Percentiles rank a stretch among this genome's conserved stretches.
Conservation (phyloP, 2,329 filamentous ascomycete genomes). For the Calonectria honghensis region DNA sequence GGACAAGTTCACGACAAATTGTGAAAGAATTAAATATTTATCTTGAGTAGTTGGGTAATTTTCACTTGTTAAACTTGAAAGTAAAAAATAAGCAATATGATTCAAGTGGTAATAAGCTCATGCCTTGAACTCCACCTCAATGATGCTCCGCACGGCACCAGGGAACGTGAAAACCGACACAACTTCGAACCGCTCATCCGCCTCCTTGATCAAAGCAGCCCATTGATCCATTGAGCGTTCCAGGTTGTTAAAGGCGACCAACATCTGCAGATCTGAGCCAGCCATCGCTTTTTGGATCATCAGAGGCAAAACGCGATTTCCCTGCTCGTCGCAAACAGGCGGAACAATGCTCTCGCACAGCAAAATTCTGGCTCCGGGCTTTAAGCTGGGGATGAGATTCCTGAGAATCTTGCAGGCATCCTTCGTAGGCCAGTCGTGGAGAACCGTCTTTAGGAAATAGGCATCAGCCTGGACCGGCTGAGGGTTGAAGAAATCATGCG, state of each 20-base stretch:
- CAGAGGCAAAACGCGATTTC: constrained; percentile 24
- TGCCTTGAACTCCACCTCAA: constrained; percentile 8
- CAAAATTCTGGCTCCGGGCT: constrained; percentile 6
- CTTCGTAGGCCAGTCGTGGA: constrained; percentile 74
- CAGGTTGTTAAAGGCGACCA: constrained; percentile 48
- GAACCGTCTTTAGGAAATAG: constrained; percentile 72
- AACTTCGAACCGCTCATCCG: constrained; percentile 12
- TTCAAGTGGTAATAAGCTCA: neutral
- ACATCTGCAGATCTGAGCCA: constrained; percentile 64
- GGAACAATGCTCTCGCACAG: constrained; percentile 56
- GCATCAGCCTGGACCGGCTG: constrained; percentile 66
- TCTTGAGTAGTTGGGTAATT: neutral
- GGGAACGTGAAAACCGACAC: neutral
- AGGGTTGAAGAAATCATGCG: constrained; percentile 63
- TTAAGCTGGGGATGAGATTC: neutral
- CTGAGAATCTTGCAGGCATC: constrained; percentile 62
- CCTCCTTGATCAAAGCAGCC: constrained; percentile 11
- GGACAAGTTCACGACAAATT: constrained; percentile 4
- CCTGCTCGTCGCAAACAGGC: constrained; percentile 50
- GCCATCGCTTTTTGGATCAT: constrained; percentile 25
- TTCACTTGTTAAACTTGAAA: neutral
- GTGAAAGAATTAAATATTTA: neutral
- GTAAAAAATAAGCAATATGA: neutral
- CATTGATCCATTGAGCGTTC: constrained; percentile 4
- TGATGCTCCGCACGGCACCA: constrained; percentile 3